Conservation (phyloP, 345 rosid genomes). For the Dipteronia dyeriana region DNA sequence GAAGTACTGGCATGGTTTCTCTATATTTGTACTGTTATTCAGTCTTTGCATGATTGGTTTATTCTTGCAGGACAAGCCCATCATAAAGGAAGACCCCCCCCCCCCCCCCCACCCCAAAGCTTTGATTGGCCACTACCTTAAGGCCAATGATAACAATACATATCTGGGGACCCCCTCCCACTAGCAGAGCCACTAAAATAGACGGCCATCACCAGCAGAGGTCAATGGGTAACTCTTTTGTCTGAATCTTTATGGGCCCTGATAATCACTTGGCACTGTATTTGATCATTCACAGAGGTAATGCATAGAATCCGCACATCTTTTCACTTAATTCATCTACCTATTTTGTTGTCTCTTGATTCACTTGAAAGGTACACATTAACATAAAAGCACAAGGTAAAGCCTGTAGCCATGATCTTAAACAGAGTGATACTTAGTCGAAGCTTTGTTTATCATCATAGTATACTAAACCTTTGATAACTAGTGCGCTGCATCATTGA, state of each 20-base stretch:
- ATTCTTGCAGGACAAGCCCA: slow-evolving; percentile 35
- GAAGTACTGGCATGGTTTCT: slow-evolving; percentile 34
- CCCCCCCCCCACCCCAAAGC: too few species aligned
- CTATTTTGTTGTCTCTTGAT: slow-evolving; percentile 24
- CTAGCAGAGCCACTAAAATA: slow-evolving; percentile 52
- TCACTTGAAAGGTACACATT: slow-evolving; percentile 29
- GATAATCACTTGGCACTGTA: slow-evolving; percentile 32
- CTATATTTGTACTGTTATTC: slow-evolving; percentile 39
- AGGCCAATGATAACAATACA: slow-evolving; percentile 43
- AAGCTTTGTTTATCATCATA: slow-evolving; percentile 9
- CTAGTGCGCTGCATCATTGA: slow-evolving; percentile 19
- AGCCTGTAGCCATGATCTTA: slow-evolving; percentile 25
- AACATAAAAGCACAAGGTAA: slow-evolving; percentile 17
- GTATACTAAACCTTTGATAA: slow-evolving; percentile 11
- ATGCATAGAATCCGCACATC: slow-evolving; percentile 24
- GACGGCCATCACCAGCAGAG: slow-evolving; percentile 38
- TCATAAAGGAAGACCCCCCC: slow-evolving; percentile 31
- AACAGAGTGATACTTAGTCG: slow-evolving; percentile 16
- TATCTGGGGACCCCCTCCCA: slow-evolving; percentile 51
- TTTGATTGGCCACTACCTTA: slow-evolving; percentile 44
- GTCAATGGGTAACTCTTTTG: slow-evolving; percentile 48
- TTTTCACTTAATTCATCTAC: slow-evolving; percentile 18
- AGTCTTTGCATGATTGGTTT: slow-evolving; percentile 51
- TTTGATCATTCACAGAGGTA: slow-evolving; percentile 31
- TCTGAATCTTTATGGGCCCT: slow-evolving; percentile 43